These are phyloP conservation scores for Hanseniaspora meyeri DNA, from an alignment of 805 yeast genomes.

Conservation along the genomic window DNA sequence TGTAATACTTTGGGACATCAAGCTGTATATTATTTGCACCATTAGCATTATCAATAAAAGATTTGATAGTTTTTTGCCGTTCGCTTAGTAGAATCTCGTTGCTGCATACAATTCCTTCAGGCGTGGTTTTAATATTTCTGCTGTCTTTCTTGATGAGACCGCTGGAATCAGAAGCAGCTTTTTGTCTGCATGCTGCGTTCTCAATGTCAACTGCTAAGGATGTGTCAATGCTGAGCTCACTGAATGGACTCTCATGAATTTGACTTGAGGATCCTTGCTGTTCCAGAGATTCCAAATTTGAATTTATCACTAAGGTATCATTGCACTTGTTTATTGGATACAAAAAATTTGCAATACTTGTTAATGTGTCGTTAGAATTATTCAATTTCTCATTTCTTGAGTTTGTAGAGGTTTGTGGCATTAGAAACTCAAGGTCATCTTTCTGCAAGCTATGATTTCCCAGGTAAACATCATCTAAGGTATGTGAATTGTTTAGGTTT, in stretches of 20 bases:
- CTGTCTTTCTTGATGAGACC: not conserved
- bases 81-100: not conserved
- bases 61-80: not conserved
- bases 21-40: not conserved
- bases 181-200: not conserved
- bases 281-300: not conserved
- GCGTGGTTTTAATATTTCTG: not conserved
- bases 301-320: not conserved
- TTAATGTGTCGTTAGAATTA: not conserved
- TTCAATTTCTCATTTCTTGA: not conserved
- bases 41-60: not conserved
- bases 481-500: not conserved
- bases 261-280: not conserved
- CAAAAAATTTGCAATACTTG: not conserved
- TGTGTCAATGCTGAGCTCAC: not conserved
- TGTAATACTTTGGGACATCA: not conserved
- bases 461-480: not conserved
- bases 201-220: not conserved
- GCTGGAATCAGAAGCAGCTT: not conserved
- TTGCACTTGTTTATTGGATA: not conserved
- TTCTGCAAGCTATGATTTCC: constrained; percentile 2
- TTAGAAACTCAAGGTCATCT: not conserved
- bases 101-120: not conserved
- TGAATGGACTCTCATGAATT: not conserved
- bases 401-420: not conserved